Conservation (phyloP, 169 alveolate genomes). For the Condylostoma magnum region DNA sequence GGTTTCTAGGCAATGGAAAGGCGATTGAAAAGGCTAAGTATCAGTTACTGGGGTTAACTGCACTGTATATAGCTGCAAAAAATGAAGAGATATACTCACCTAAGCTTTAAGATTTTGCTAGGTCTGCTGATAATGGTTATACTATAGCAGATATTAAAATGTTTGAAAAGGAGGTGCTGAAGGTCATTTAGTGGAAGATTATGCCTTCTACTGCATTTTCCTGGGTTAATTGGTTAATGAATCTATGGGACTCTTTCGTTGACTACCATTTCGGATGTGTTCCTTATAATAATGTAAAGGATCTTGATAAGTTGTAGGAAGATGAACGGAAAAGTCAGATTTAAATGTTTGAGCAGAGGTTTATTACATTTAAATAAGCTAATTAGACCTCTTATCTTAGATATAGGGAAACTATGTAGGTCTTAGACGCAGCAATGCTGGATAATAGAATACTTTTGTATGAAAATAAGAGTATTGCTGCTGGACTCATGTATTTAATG, state of each 20-base stretch:
- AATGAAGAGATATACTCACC: conserved; percentile 69
- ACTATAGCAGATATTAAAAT: conserved; percentile 12
- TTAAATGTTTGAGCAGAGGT: background rate
- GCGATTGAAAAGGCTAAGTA: conserved; percentile 37
- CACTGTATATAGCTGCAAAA: conserved; percentile 72
- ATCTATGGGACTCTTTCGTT: conserved; percentile 60
- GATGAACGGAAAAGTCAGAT: conserved; percentile 7
- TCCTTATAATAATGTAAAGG: conserved; percentile 8
- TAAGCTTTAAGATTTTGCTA: conserved; percentile 46
- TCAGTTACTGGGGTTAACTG: conserved; percentile 65
- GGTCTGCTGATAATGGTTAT: conserved; percentile 64
- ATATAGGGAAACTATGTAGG: conserved; percentile 33
- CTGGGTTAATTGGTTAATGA: conserved; percentile 56
- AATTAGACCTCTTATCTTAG: conserved; percentile 25
- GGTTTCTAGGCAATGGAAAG: conserved; percentile 32
- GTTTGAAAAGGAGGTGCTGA: conserved; percentile 21
- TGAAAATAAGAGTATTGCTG: conserved; percentile 31
- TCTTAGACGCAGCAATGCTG: conserved; percentile 39
- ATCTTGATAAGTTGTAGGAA: background rate
- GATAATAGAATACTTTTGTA: conserved; percentile 26
- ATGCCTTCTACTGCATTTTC: conserved; percentile 44
- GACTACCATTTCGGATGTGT: conserved; percentile 33
- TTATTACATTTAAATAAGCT: conserved; percentile 35
- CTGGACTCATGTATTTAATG: conserved; percentile 45
- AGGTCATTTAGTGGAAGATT: conserved; percentile 21